These are phyloP conservation scores for Blastobotrys buckinghamii DNA, from an alignment of 1,139 yeast genomes.

Conservation along the genomic window DNA sequence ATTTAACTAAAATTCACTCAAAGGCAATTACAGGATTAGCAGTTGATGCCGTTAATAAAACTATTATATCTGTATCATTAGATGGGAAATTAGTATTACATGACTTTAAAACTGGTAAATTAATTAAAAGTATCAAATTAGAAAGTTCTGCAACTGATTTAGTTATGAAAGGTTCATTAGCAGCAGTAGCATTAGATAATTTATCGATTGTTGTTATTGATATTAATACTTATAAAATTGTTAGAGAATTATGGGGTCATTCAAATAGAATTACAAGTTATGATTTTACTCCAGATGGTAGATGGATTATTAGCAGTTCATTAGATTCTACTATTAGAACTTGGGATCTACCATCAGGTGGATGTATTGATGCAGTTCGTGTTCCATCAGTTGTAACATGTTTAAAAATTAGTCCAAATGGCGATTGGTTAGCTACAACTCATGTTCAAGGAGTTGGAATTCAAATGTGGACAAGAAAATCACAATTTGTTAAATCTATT, in stretches of 20 bases:
- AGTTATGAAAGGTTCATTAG: constrained; percentile 73
- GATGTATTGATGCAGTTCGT: constrained; percentile 87
- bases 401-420: constrained; percentile 77
- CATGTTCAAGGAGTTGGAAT: constrained; percentile 91
- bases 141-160: constrained; percentile 74
- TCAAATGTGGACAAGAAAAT: constrained; percentile 84
- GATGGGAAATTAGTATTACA: constrained; percentile 89
- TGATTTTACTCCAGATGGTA: constrained; percentile 92
- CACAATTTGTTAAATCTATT: constrained; percentile 63
- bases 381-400: constrained; percentile 75
- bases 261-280: constrained; percentile 79
- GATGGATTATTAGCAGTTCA: constrained; percentile 86
- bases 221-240: constrained; percentile 69
- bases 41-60: constrained; percentile 82
- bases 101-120: constrained; percentile 69
- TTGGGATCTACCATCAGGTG: constrained; percentile 98
- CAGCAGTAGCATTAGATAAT: constrained; percentile 85
- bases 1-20: constrained; percentile 53
- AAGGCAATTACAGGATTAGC: constrained; percentile 85
- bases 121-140: constrained; percentile 60
- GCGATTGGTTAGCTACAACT: constrained; percentile 88
- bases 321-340: constrained; percentile 87
- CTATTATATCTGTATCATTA: constrained; percentile 79
- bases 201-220: constrained; percentile 80
- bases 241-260: constrained; percentile 88